Conservation (phyloP, 345 rosid genomes). For the Kandelia obovata region DNA sequence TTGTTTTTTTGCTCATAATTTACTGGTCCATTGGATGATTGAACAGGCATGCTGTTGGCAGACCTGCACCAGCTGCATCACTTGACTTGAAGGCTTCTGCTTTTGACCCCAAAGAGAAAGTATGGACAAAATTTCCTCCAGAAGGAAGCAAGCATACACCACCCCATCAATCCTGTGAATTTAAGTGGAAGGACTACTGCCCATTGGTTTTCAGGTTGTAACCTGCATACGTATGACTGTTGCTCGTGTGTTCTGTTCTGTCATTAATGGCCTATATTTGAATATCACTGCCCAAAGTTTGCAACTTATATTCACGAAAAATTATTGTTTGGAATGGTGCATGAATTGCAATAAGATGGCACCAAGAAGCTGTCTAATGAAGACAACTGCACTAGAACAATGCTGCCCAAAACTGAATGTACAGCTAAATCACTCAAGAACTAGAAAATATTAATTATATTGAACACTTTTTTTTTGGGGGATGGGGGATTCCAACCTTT, state of each 20-base stretch:
- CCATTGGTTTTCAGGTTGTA: conserved; percentile 90
- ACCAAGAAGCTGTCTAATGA: too few relatives aligned
- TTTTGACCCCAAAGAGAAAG: conserved; percentile 84
- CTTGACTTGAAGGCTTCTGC: conserved; percentile 87
- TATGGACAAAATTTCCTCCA: conserved; percentile 90
- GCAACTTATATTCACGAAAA: too few relatives aligned
- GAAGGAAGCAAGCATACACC: conserved; percentile 93
- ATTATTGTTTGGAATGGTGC: too few relatives aligned
- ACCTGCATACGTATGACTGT: not conserved
- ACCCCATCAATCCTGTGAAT: conserved; percentile 81
- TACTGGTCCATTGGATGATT: not conserved
- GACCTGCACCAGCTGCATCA: conserved; percentile 65
- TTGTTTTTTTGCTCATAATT: not conserved
- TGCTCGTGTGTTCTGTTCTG: not conserved
- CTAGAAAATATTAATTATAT: too few relatives aligned
- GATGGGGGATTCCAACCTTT: too few relatives aligned
- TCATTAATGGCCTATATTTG: too few relatives aligned
- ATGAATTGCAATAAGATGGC: too few relatives aligned
- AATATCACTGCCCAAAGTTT: too few relatives aligned
- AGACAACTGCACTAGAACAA: too few relatives aligned
- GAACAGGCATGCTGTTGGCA: conserved; percentile 78
- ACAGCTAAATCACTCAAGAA: too few relatives aligned
- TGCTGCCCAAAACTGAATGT: too few relatives aligned
- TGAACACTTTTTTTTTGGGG: too few relatives aligned
- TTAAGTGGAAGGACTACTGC: conserved; percentile 96